Evolutionary conservation across 208 protist species (phyloP).

Genomic region (Trypanosoma rangeli): DNA sequence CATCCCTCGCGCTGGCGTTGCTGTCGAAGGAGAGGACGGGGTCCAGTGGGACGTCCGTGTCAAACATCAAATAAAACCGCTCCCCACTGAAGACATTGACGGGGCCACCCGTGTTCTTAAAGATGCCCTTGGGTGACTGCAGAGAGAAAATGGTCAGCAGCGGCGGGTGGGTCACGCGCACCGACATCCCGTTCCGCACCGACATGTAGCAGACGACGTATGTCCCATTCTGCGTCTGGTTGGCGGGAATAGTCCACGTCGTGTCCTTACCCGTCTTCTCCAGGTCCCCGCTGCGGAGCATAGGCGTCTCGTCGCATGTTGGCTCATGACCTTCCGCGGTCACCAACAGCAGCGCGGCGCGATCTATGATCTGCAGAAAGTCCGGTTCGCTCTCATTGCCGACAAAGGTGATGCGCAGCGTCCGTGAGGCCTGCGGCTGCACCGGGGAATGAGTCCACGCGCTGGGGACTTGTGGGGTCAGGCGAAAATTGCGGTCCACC

Average conservation of each 20-base stretch:
- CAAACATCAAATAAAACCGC: conserved; percentile 84
- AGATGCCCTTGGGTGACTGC: conserved; percentile 74
- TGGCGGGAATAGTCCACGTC: conserved; percentile 62
- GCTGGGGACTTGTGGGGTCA: conserved; percentile 44
- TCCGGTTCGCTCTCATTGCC: conserved; percentile 30
- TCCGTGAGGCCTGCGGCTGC: conserved; percentile 51
- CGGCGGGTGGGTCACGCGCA: conserved; percentile 58
- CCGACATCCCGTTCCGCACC: conserved; percentile 41
- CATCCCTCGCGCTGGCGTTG: conserved; percentile 28
- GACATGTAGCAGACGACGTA: conserved; percentile 86
- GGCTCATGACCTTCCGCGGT: conserved; percentile 1
- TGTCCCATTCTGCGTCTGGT: conserved; percentile 30
- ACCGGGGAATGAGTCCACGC: conserved; percentile 48
- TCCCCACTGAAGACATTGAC: conserved; percentile 60
- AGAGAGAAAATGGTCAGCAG: conserved; percentile 54
- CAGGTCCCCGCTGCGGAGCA: conserved; percentile 27
- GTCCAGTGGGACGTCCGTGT: conserved; percentile 60
- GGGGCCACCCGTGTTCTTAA: conserved; percentile 43
- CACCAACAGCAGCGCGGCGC: conserved; percentile 59
- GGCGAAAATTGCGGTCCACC: conserved; percentile 56
- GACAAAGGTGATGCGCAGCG: conserved; percentile 65
- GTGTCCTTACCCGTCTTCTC: conserved; percentile 37
- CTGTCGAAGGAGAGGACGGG: conserved; percentile 28
- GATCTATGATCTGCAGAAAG: conserved; percentile 52
- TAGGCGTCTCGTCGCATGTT: conserved; percentile 2